Percentiles rank a stretch among this genome's conserved stretches.
phyloP scores from a whole-genome alignment of 768 basidiomycete genomes.

The Coprinopsis marcescibilis region DNA sequence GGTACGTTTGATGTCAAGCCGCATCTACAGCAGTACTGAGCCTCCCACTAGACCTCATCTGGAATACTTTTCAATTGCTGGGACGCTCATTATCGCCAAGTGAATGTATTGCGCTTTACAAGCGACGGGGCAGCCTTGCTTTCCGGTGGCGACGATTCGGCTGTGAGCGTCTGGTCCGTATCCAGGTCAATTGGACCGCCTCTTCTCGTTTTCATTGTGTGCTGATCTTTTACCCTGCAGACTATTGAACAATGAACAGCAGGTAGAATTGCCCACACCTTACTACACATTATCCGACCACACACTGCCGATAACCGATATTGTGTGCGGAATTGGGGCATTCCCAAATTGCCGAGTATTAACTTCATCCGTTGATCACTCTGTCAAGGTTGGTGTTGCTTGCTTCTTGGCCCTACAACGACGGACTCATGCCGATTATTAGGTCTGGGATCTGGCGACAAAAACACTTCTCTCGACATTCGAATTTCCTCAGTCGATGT shows the following conservation, averaged over 20 bases:
- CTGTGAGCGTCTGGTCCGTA: constrained; percentile 84
- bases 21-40: constrained; percentile 5
- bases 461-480: constrained; percentile 80
- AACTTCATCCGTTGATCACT: constrained; percentile 82
- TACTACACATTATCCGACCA: constrained; percentile 85
- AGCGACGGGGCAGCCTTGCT: constrained; percentile 74
- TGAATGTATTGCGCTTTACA: constrained; percentile 80
- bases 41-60: constrained; percentile 62
- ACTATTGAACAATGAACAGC: constrained; percentile 68
- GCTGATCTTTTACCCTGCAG: constrained; percentile 32
- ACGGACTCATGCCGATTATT: constrained; percentile 11
- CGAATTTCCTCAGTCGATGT: constrained; percentile 74
- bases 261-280: constrained; percentile 70
- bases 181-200: constrained; percentile 58
- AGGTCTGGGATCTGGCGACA: constrained; percentile 82
- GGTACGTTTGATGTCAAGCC: constrained; percentile 42
- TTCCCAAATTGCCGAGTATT: constrained; percentile 76
- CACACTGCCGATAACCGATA: constrained; percentile 82
- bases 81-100: constrained; percentile 93
- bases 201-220: constrained; percentile 9
- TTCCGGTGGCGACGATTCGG: constrained; percentile 88
- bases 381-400: constrained; percentile 64
- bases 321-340: constrained; percentile 71
- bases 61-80: constrained; percentile 88
- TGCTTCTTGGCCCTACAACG: constrained; percentile 10